Evolutionary conservation across 2,329 filamentous ascomycete species (phyloP), one percentile per base, ranked within the genome.

Genomic region (Esteya vermicola): DNA sequence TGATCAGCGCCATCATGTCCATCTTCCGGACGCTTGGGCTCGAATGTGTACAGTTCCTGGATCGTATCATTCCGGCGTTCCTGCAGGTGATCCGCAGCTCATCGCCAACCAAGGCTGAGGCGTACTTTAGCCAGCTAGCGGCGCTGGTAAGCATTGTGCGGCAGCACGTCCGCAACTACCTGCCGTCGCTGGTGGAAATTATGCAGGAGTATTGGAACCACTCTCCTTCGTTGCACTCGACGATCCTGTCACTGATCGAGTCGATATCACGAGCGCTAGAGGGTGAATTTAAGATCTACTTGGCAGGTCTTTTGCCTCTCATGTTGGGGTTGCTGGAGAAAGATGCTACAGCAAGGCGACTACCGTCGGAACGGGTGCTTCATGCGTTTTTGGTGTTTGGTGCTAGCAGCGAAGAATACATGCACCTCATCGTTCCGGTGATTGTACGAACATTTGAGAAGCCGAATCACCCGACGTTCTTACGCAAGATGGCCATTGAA

Each of bases 1-100:
- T 96, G 13, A 91, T 98, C 38, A 91, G 96, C 57, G 91, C 91
- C 6, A 93, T 98, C 51, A 96, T 98, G 78, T 94, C 85, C 50
- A 98, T 98, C 43, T 98, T 98, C 62, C 84, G 91, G 50, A 98
- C 93, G 0, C 71, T 98, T 45, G 91, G 91, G 3, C 64, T 98
- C 50, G 94, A 96, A 56, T 98, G 91, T 56, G 89, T 98, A 9
- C 83, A 85, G 0, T 98, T 96, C 58, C 73, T 98, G 2, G 82
- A 84, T 45, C 81, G 91, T 45, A 95, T 98, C 45, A 84, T 98
- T 25, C 91, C 93, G 0, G 91, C 86, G 0, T 98, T 98, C 54
- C 70, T 98, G 32, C 70, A 76, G 14, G 89, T 98, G 41, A 94
- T 98, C 45, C 75, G 81, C 49, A 81, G 81, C 38, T 86, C 88